A percentile compares a stretch with the other conserved stretches of the same genome.
phyloP scores from a whole-genome alignment of 768 basidiomycete species.

The Phlebiopsis gigantea region DNA sequence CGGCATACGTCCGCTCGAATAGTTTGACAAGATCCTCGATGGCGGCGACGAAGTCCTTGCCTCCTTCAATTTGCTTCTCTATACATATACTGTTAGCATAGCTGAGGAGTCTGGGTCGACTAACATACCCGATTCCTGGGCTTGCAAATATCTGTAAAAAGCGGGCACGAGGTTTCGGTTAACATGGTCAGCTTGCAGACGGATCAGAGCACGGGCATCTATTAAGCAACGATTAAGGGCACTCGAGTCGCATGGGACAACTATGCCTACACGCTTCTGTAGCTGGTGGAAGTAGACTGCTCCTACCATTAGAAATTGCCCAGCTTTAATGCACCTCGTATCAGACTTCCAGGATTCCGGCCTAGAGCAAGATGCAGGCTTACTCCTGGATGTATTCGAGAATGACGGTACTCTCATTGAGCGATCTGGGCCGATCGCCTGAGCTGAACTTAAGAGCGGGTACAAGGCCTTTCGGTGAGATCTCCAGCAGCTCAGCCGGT shows the following conservation, averaged over 20 bases:
- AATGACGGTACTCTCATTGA: slow-evolving; percentile 80
- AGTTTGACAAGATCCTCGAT: slow-evolving; percentile 47
- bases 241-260: too few relatives aligned
- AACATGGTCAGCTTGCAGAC: slow-evolving; percentile 65
- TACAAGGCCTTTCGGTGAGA: slow-evolving; percentile 80
- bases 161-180: slow-evolving; percentile 60
- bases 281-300: slow-evolving; percentile 51
- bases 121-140: slow-evolving; percentile 40
- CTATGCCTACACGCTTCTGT: slow-evolving; percentile 48
- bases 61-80: slow-evolving; percentile 43
- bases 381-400: slow-evolving; percentile 78
- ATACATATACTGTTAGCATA: not conserved
- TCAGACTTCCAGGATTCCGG: not conserved
- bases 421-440: slow-evolving; percentile 48
- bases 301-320: slow-evolving; percentile 40
- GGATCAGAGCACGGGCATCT: slow-evolving; percentile 66
- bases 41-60: slow-evolving; percentile 48
- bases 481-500: slow-evolving; percentile 69
- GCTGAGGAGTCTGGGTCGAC: not conserved
- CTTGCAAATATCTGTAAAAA: slow-evolving; percentile 73
- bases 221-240: not conserved
- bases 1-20: slow-evolving; percentile 45
- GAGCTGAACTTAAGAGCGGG: slow-evolving; percentile 58
- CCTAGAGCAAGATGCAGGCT: not conserved
- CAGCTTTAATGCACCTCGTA: slow-evolving; percentile 31